These are phyloP conservation scores for Cercophora samala DNA, from an alignment of 495 filamentous ascomycete genomes.

Conservation along the genomic window DNA sequence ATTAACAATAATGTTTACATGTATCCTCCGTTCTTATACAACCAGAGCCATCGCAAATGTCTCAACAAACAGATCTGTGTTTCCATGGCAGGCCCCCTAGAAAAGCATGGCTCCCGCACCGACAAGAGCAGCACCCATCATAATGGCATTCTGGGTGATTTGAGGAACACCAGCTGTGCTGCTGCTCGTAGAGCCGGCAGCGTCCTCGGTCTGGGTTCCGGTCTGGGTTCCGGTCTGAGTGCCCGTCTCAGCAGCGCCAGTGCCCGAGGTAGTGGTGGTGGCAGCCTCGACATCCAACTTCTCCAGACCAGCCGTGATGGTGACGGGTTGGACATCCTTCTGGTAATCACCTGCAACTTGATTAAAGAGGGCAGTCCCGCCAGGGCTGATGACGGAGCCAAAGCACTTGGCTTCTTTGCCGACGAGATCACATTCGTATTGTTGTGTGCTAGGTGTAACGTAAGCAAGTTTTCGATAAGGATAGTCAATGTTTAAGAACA, in stretches of 20 bases:
- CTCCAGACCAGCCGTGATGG: slow-evolving; percentile 34
- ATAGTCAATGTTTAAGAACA: neutral
- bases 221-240: neutral
- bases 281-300: slow-evolving; percentile 7
- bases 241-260: neutral
- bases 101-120: slow-evolving; percentile 29
- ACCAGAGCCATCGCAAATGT: neutral
- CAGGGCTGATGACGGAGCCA: neutral
- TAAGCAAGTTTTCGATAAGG: neutral
- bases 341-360: neutral
- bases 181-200: slow-evolving; percentile 24
- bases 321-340: slow-evolving; percentile 21
- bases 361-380: neutral
- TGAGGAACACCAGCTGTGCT: slow-evolving; percentile 35
- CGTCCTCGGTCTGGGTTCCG: slow-evolving; percentile 7
- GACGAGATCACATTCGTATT: neutral
- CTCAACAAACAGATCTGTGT: neutral
- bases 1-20: neutral
- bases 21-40: slow-evolving; percentile 1
- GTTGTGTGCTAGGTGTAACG: neutral
- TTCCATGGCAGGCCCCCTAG: slow-evolving; percentile 6
- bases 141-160: slow-evolving; percentile 34
- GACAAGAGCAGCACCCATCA: slow-evolving; percentile 30
- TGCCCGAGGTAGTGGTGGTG: slow-evolving; percentile 16
- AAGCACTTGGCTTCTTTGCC: neutral